A percentile compares a stretch with the other conserved stretches of the same genome.
Evolutionary conservation across 2,329 filamentous ascomycete species (phyloP).

Genomic region (Juglanconis oblonga): DNA sequence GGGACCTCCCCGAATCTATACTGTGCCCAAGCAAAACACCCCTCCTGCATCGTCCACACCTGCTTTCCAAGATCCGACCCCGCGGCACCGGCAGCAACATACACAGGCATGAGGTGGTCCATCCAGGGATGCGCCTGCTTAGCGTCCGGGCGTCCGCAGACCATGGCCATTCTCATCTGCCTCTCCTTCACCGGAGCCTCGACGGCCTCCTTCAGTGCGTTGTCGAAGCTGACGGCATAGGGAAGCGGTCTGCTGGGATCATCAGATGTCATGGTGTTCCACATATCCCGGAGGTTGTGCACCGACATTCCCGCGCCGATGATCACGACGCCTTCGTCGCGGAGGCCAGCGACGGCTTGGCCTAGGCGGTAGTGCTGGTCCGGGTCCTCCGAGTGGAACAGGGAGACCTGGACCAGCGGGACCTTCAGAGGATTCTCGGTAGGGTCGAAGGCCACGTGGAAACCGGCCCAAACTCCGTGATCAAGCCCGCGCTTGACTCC

Average conservation of each 20-base stretch:
- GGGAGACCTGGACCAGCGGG: slow-evolving; percentile 70
- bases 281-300: slow-evolving; percentile 61
- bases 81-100: slow-evolving; percentile 44
- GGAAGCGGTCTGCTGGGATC: slow-evolving; percentile 44
- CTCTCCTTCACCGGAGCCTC: slow-evolving; percentile 37
- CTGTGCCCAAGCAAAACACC: slow-evolving; percentile 18
- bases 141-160: slow-evolving; percentile 41
- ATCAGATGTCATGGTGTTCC: slow-evolving; percentile 34
- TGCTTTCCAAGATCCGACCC: slow-evolving; percentile 22
- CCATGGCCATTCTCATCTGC: slow-evolving; percentile 37
- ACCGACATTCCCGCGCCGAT: slow-evolving; percentile 74
- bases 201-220: slow-evolving; percentile 64
- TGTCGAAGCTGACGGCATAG: slow-evolving; percentile 63
- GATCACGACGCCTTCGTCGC: slow-evolving; percentile 66
- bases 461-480: slow-evolving; percentile 72
- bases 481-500: slow-evolving; percentile 65
- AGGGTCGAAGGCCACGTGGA: slow-evolving; percentile 61
- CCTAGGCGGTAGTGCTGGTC: slow-evolving; percentile 66
- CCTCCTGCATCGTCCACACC: slow-evolving; percentile 17
- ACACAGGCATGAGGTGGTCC: slow-evolving; percentile 49
- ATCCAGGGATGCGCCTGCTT: slow-evolving; percentile 46
- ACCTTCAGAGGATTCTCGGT: slow-evolving; percentile 59
- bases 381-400: slow-evolving; percentile 64
- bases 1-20: slow-evolving; percentile 15
- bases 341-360: slow-evolving; percentile 60